Base-by-base conservation (phyloP, 768 basidiomycete species). In the Podaxis pistillaris region DNA sequence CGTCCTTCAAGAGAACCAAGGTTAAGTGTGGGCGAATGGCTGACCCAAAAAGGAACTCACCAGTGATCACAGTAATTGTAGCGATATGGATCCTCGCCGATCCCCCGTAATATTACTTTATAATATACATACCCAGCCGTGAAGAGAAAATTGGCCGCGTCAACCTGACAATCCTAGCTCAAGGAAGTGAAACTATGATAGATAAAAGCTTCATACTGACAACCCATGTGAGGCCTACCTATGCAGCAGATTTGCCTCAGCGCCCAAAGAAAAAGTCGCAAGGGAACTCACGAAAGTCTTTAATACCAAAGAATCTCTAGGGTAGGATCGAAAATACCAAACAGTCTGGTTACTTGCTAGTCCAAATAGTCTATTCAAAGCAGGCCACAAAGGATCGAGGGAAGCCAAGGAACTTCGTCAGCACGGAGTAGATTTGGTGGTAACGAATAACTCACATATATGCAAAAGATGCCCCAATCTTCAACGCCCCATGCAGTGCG, bases 321-420 rank as follows among this genome's bases (percentile, higher is more conserved):
- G 30, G n/a, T 50, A 58, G 13, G 57, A 50, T 49, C 57, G 57
- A 30, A 58, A 58, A 38, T 58, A 58, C 57, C 57, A 50, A 5
- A 50, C 19, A 4, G 36, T 49, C n/a, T 58, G 57, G 15, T 46
- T 58, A 28, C 30, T 33, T n/a, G 57, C 22, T 19, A 58, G 12
- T 19, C 57, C 57, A 19, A 30, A 58, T 5, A 33, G 33, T 33
- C 33, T 33, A 33, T 7, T 33, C 33, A 2, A 33, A 1, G 8
- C 33, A 2, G 8, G 8, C 33, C 33, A 33, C 8, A 33, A 33
- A 9, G 8, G 33, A 33, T 33, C 33, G 8, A 33, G 33, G 33
- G 8, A 33, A 33, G 33, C 9, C 9, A 33, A 33, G 8, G 33
- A 1, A 33, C 9, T 1, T 33, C 33, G 33, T 9, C 33, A 33